These are phyloP conservation scores for Tricholoma sp. DNA, from an alignment of 768 basidiomycete genomes.

Conservation along the genomic window DNA sequence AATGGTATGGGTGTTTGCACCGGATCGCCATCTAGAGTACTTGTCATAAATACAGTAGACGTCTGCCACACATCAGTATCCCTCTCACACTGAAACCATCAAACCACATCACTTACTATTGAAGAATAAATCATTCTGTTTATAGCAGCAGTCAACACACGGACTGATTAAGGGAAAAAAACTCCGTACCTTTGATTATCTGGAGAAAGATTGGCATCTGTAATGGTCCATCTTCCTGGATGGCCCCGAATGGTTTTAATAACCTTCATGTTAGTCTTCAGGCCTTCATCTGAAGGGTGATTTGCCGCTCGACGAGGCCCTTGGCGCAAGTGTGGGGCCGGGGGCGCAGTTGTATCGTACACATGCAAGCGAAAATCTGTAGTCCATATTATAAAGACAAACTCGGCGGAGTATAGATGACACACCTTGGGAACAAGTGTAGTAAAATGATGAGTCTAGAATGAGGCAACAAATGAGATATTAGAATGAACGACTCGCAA, in stretches of 20 bases:
- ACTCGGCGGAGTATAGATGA: neutral
- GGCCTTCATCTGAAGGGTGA: conserved; percentile 17
- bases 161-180: neutral
- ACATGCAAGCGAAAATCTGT: conserved; percentile 86
- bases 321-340: conserved; percentile 11
- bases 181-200: conserved; percentile 72
- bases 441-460: conserved; percentile 85
- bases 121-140: conserved; percentile 88
- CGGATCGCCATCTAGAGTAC: conserved; percentile 56
- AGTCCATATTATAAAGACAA: neutral
- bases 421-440: conserved; percentile 83
- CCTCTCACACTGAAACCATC: neutral
- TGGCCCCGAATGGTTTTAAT: conserved; percentile 69
- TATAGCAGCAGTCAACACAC: neutral
- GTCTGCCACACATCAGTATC: conserved; percentile 37
- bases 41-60: conserved; percentile 71
- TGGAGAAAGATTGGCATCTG: conserved; percentile 86
- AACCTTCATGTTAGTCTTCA: conserved; percentile 41
- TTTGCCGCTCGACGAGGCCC: conserved; percentile 10
- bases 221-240: conserved; percentile 88
- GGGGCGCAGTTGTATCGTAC: conserved; percentile 68
- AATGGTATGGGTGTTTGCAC: conserved; percentile 62
- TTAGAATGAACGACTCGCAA: neutral
- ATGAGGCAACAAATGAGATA: conserved; percentile 3
- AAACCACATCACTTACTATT: conserved; percentile 46